Percentiles rank a stretch among this genome's conserved stretches.
These are phyloP conservation scores for Botrytis paeoniae DNA, from an alignment of 2,329 filamentous ascomycete species.

Conservation along the genomic window DNA sequence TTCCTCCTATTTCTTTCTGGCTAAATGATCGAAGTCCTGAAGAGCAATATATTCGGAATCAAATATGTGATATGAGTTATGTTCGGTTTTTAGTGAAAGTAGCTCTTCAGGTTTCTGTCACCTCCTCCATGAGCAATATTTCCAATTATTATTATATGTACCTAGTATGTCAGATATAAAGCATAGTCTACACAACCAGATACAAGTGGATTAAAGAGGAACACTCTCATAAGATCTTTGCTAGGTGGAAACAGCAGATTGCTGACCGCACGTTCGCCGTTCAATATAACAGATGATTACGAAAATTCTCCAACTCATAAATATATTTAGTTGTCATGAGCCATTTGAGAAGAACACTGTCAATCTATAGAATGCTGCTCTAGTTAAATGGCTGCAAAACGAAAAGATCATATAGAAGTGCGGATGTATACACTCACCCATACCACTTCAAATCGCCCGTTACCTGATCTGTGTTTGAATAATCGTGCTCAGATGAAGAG, in stretches of 20 bases:
- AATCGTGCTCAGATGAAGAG: background rate
- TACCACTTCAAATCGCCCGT: background rate
- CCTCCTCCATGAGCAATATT: background rate
- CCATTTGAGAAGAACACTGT: background rate
- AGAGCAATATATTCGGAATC: background rate
- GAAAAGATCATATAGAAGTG: background rate
- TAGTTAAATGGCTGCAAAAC: background rate
- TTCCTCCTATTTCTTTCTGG: background rate
- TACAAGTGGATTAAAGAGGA: background rate
- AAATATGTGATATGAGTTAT: background rate
- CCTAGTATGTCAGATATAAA: background rate
- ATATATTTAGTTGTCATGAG: background rate
- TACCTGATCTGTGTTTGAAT: background rate
- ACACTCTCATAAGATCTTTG: background rate
- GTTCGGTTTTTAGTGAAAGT: background rate
- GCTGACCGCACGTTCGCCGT: background rate
- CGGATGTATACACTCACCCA: background rate
- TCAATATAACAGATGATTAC: background rate
- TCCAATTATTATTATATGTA: background rate
- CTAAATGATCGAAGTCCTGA: background rate
- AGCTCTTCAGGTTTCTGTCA: background rate
- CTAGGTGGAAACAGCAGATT: background rate
- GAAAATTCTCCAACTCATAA: background rate
- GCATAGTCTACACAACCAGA: background rate
- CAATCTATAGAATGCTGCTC: no score